Evolutionary conservation across 495 filamentous ascomycete genomes (phyloP).

Genomic region (Glarea lozoyensis): DNA sequence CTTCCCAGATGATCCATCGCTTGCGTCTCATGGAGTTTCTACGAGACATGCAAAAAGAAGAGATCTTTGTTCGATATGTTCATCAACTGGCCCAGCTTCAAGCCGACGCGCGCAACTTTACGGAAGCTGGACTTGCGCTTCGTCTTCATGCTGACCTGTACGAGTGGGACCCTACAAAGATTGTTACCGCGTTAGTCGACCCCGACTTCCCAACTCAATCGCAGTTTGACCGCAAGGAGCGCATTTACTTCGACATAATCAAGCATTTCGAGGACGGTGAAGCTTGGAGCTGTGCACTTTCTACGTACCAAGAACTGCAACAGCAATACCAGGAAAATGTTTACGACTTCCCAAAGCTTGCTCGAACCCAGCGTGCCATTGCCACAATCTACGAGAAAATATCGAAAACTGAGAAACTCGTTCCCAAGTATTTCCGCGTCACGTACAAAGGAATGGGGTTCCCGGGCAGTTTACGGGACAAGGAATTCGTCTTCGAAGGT

Average conservation of each 20-base stretch:
- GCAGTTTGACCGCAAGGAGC: conserved; percentile 87
- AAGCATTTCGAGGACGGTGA: conserved; percentile 87
- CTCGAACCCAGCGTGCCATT: conserved; percentile 81
- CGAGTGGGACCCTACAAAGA: conserved; percentile 71
- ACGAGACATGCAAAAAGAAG: conserved; percentile 92
- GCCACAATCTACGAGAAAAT: conserved; percentile 88
- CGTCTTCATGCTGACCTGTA: conserved; percentile 89
- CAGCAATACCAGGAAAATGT: conserved; percentile 78
- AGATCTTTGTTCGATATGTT: conserved; percentile 94
- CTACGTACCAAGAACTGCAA: conserved; percentile 84
- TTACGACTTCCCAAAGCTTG: conserved; percentile 89
- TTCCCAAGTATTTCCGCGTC: conserved; percentile 86
- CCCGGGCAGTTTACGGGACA: conserved; percentile 68
- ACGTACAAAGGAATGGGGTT: conserved; percentile 89
- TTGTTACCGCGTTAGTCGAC: conserved; percentile 58
- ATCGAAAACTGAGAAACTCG: conserved; percentile 64
- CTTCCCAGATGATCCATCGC: conserved; percentile 73
- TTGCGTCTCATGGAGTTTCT: conserved; percentile 93
- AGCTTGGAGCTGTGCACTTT: conserved; percentile 86
- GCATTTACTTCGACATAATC: conserved; percentile 88
- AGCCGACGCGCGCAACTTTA: conserved; percentile 62
- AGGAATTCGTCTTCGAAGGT: conserved; percentile 88
- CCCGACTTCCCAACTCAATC: conserved; percentile 76
- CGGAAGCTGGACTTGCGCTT: conserved; percentile 86
- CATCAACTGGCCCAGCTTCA: conserved; percentile 85